phyloP scores from a whole-genome alignment of 2,329 filamentous ascomycete genomes.

The Beauveria pseudobassiana region DNA sequence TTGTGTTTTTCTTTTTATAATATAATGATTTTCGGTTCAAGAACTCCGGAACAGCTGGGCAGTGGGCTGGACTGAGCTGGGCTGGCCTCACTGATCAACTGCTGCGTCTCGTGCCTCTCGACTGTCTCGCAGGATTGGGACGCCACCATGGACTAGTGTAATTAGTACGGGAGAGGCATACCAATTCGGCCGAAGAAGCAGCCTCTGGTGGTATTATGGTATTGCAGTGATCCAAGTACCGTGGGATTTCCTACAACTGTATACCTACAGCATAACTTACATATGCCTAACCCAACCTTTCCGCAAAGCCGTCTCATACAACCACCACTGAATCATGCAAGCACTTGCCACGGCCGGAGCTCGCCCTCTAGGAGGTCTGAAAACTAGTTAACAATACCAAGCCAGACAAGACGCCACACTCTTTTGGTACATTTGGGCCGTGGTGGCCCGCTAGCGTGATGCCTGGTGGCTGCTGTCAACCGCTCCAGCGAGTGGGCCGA shows the following conservation, averaged over 20 bases:
- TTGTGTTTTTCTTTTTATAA: neutral
- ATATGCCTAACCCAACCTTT: too few relatives aligned
- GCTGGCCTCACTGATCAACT: too few relatives aligned
- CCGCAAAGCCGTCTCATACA: too few relatives aligned
- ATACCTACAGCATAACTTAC: too few relatives aligned
- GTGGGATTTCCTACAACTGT: too few relatives aligned
- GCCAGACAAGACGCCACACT: slow-evolving; percentile 4
- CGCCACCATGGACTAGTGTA: neutral
- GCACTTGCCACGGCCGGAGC: too few relatives aligned
- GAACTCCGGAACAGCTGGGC: neutral
- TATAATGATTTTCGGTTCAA: neutral
- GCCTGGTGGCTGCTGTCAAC: neutral
- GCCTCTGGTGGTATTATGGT: too few relatives aligned
- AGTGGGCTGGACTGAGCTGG: neutral
- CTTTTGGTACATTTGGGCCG: slow-evolving; percentile 3
- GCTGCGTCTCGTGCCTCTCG: neutral
- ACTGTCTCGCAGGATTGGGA: neutral
- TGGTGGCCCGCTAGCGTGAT: neutral
- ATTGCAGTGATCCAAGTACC: too few relatives aligned
- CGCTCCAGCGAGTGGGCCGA: too few relatives aligned
- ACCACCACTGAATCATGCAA: too few relatives aligned
- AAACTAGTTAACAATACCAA: neutral
- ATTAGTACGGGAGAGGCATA: neutral
- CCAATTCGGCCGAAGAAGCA: neutral
- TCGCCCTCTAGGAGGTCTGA: too few relatives aligned